Percentiles rank a stretch among this genome's conserved stretches.
These are phyloP conservation scores for Epichloe gansuensis DNA, from an alignment of 2,329 filamentous ascomycete genomes.

Conservation along the genomic window DNA sequence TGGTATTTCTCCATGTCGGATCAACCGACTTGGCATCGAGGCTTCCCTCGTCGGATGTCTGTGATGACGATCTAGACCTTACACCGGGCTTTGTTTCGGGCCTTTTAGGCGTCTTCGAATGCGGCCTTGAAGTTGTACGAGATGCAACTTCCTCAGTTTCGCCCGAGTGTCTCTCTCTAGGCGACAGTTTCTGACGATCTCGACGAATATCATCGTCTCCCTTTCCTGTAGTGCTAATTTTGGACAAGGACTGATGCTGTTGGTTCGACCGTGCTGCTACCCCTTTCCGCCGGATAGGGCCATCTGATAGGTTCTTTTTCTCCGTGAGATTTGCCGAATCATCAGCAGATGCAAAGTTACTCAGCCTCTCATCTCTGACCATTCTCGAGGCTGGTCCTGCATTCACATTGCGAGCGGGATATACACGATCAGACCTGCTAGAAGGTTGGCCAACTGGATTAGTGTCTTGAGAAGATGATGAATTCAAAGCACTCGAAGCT, in stretches of 20 bases:
- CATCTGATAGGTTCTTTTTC: conserved; percentile 9
- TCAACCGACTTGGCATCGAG: conserved; percentile 26
- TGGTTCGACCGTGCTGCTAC: conserved; percentile 7
- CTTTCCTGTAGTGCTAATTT: background rate
- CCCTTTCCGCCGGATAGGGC: conserved; percentile 7
- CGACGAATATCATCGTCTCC: conserved; percentile 9
- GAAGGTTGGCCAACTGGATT: conserved; percentile 9
- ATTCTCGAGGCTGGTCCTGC: conserved; percentile 2
- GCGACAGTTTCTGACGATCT: conserved; percentile 10
- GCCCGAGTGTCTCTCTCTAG: conserved; percentile 6
- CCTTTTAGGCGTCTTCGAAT: conserved; percentile 19
- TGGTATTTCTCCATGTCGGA: conserved; percentile 46
- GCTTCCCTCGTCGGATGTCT: conserved; percentile 30
- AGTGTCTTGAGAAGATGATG: conserved; percentile 17
- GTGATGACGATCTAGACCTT: conserved; percentile 33
- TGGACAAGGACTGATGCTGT: conserved; percentile 1
- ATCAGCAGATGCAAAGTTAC: conserved; percentile 9
- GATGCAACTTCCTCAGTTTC: conserved; percentile 14
- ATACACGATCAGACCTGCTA: conserved; percentile 9
- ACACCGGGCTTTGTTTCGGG: conserved; percentile 26
- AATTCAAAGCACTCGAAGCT: conserved; percentile 40
- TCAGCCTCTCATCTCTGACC: background rate
- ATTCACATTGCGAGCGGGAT: conserved; percentile 2
- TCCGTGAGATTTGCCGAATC: conserved; percentile 13
- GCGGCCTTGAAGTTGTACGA: conserved; percentile 12